Conservation (phyloP, 1,139 yeast species). For the Hansenula sp. region DNA sequence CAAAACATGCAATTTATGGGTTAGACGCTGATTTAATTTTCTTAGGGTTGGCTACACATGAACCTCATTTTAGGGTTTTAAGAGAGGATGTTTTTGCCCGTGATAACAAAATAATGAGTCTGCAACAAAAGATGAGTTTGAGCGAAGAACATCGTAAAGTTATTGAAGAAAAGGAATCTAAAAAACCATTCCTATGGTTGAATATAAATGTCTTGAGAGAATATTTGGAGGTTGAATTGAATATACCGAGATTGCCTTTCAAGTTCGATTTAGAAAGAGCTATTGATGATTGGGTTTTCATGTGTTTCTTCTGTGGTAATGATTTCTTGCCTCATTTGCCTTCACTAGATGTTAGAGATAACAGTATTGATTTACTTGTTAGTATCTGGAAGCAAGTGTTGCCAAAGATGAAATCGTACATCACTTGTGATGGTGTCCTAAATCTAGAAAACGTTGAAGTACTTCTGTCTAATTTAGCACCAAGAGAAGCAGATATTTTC, state of each 20-base stretch:
- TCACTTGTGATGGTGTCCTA: constrained; percentile 86
- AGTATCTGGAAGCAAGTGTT: constrained; percentile 78
- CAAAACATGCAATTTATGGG: constrained; percentile 93
- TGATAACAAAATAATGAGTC: constrained; percentile 45
- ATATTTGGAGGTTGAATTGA: constrained; percentile 79
- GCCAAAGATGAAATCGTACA: constrained; percentile 65
- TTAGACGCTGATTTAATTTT: constrained; percentile 97
- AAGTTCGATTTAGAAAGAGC: constrained; percentile 91
- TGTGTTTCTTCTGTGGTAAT: constrained; percentile 98
- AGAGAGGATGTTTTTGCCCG: constrained; percentile 95
- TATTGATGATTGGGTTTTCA: constrained; percentile 97
- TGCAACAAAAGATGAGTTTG: constrained; percentile 51
- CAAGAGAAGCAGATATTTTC: constrained; percentile 80
- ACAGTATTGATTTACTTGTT: constrained; percentile 80
- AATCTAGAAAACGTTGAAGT: constrained; percentile 74
- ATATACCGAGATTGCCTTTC: constrained; percentile 65
- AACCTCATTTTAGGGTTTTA: constrained; percentile 90
- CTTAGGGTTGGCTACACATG: constrained; percentile 93
- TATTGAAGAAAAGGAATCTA: constrained; percentile 53
- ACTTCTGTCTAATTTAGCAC: constrained; percentile 60
- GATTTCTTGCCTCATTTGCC: constrained; percentile 98
- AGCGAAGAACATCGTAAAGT: constrained; percentile 56
- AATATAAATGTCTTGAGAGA: constrained; percentile 87
- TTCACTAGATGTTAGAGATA: constrained; percentile 89
- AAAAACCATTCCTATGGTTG: constrained; percentile 91